Evolutionary conservation across 169 alveolate genomes (phyloP).

Genomic region (Eimeria maxima): DNA sequence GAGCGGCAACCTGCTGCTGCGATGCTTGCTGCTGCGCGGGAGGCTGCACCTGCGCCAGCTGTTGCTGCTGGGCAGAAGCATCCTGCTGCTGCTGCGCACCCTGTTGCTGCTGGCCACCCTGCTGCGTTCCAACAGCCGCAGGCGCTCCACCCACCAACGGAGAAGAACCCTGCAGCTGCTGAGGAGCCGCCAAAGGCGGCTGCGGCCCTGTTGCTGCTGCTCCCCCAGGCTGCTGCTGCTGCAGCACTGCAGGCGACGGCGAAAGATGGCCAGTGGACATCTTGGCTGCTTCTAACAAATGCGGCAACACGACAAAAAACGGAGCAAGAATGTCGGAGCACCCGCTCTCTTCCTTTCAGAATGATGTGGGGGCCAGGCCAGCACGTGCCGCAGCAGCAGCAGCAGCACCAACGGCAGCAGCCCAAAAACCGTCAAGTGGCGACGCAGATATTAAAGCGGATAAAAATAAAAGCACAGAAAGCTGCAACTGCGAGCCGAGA

Average conservation of each 20-base stretch:
- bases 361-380: background rate
- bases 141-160: background rate
- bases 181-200: background rate
- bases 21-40: background rate
- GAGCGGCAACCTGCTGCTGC: background rate
- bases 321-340: background rate
- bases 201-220: background rate
- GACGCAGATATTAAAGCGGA: background rate
- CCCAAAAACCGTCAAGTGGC: background rate
- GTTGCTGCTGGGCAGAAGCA: background rate
- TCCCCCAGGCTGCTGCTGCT: background rate
- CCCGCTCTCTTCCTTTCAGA: background rate
- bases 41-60: background rate
- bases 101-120: background rate
- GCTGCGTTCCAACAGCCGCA: background rate
- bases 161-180: background rate
- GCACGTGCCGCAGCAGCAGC: slow-evolving; percentile 1
- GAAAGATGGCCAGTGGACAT: background rate
- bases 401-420: background rate
- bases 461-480: background rate
- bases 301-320: background rate
- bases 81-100: background rate
- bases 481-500: background rate
- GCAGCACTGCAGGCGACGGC: background rate
- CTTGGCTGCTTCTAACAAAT: background rate